Percentiles rank a stretch among this genome's conserved stretches.
phyloP scores from a whole-genome alignment of 257 asterid genomes.

The Solanum pimpinellifolium region DNA sequence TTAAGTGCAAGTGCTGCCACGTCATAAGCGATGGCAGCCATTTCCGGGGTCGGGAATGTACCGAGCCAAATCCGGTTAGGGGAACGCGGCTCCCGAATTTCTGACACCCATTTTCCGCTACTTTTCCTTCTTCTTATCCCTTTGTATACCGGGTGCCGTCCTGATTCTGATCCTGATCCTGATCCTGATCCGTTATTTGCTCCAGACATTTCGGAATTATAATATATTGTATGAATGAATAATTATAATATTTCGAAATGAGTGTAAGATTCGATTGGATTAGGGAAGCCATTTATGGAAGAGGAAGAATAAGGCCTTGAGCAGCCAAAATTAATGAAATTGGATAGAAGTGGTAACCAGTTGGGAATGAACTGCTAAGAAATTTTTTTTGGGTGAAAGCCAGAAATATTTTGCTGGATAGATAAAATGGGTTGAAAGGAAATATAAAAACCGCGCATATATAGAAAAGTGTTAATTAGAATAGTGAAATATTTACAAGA shows the following conservation, averaged over 20 bases:
- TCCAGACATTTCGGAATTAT: not conserved
- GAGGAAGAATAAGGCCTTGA: not conserved
- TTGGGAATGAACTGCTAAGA: constrained; percentile 13
- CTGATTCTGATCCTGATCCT: not conserved
- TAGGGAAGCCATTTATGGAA: constrained; percentile 44
- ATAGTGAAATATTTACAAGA: not conserved
- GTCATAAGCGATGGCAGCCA: constrained; percentile 58
- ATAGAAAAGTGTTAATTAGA: not conserved
- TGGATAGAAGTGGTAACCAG: constrained; percentile 39
- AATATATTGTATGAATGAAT: not conserved
- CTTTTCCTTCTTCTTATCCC: constrained; percentile 52
- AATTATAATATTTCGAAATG: not conserved
- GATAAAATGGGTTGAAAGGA: constrained; percentile 40
- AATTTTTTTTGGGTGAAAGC: constrained; percentile 34
- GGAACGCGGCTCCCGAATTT: constrained; percentile 49
- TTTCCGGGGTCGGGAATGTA: constrained; percentile 49
- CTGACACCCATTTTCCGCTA: constrained; percentile 53
- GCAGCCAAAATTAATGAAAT: constrained; percentile 20
- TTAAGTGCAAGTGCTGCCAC: constrained; percentile 51
- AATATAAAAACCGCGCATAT: not conserved
- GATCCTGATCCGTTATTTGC: not conserved
- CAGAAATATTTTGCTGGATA: constrained; percentile 33
- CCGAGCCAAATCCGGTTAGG: constrained; percentile 58
- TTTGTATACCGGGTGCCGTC: constrained; percentile 31
- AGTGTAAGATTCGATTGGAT: constrained; percentile 21